Conservation (phyloP, 768 basidiomycete genomes). For the Phanerochaete sordida region DNA sequence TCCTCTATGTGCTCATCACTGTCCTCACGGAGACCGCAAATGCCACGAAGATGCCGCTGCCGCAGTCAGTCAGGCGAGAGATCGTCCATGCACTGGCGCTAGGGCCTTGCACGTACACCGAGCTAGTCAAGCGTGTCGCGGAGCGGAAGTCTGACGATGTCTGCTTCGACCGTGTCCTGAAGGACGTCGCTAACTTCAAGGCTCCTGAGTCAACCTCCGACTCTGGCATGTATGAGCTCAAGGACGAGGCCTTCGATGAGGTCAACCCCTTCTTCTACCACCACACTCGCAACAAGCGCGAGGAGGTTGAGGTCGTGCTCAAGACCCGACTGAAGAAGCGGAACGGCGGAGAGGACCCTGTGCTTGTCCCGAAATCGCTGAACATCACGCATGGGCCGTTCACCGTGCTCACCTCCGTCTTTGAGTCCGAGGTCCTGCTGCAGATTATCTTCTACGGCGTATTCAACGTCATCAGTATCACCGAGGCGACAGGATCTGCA, state of each 20-base stretch:
- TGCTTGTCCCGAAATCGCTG: slow-evolving; percentile 73
- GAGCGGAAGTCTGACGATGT: slow-evolving; percentile 85
- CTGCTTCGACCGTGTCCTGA: slow-evolving; percentile 75
- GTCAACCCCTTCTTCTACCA: slow-evolving; percentile 97
- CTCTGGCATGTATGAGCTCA: slow-evolving; percentile 84
- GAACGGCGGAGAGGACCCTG: slow-evolving; percentile 56
- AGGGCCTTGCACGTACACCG: slow-evolving; percentile 85
- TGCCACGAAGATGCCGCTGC: slow-evolving; percentile 63
- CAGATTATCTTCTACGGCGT: slow-evolving; percentile 84
- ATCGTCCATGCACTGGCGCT: slow-evolving; percentile 89
- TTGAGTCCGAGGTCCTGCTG: slow-evolving; percentile 68
- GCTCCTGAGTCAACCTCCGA: slow-evolving; percentile 77
- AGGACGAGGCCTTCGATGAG: slow-evolving; percentile 76
- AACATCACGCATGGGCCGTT: slow-evolving; percentile 69
- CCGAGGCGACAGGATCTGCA: slow-evolving; percentile 52
- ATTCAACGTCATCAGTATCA: slow-evolving; percentile 67
- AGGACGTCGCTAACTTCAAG: slow-evolving; percentile 77
- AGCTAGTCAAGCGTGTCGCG: slow-evolving; percentile 86
- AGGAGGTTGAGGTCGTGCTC: slow-evolving; percentile 82
- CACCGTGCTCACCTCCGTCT: slow-evolving; percentile 53
- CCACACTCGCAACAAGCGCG: slow-evolving; percentile 89
- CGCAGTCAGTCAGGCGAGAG: slow-evolving; percentile 70
- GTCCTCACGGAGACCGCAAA: slow-evolving; percentile 80
- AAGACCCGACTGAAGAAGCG: slow-evolving; percentile 64
- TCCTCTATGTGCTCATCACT: slow-evolving; percentile 82